Base-by-base conservation (phyloP, 2,329 filamentous ascomycete genomes). In the Macroventuria anomochaeta region DNA sequence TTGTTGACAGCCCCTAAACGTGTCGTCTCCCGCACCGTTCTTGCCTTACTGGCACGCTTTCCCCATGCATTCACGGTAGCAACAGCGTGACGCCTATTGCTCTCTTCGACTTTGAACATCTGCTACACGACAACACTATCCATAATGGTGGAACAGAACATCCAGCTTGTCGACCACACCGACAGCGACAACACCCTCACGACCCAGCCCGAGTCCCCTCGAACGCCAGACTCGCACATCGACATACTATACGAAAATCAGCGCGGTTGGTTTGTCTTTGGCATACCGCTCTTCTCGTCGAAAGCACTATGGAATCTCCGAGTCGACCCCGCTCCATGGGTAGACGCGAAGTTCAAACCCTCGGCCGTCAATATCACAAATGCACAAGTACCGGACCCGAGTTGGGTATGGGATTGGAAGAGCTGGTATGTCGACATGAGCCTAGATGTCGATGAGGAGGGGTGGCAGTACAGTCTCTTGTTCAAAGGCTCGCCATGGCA, bases 191-290 rank as follows among this genome's bases (percentile, higher is more conserved):
- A 61, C 20, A 65, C 62, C 18, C 64, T 67, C 11, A 63, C 64
- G 8, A 53, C 52, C 15, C 58, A 57, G 40, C 32, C 65, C 15
- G 59, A 64, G 49, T 58, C 59, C 12, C 57, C 60, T 32, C 53
- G 49, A 12, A 64, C 60, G 10, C 57, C 64, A 29, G 63, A 67
- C 46, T 68, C 65, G 12, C 66, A 73, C 58, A 70, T 97, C 56
- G 95, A 99, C 59, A 84, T 97, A 5, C 80, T 99, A 0, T 97
- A 96, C 75, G 95, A 99, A 74, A 99, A 99, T 69, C 90, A 99
- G 77, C 85, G 95, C 52, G 95, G 95, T 10, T 87, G 86, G 32
- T 96, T 97, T 69, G 80, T 96, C 57, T 97, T 93, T 67, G 93
- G 95, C 23, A 84, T 92, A 11, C 88, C 93, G 0, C 82, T 96